A percentile compares a stretch with the other conserved stretches of the same genome.
Conservation (phyloP, 106 monocot genomes). For the Dioscorea alata region DNA sequence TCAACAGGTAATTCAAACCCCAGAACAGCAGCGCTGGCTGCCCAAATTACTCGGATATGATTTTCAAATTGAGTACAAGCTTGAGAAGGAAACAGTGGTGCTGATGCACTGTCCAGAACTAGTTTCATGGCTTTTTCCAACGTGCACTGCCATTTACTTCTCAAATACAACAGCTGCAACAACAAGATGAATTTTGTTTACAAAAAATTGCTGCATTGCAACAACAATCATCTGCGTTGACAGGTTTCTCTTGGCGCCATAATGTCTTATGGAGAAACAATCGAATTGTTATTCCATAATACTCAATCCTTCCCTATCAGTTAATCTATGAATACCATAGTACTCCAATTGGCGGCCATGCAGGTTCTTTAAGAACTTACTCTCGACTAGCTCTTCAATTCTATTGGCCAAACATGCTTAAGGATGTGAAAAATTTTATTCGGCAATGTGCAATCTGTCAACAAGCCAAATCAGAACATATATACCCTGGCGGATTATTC, state of each 20-base stretch:
- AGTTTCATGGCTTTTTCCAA: background rate
- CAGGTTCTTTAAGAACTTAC: background rate
- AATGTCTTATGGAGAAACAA: background rate
- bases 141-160: background rate
- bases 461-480: background rate
- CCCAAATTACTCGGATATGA: background rate
- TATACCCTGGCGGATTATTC: background rate
- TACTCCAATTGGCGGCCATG: background rate
- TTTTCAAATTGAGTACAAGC: background rate
- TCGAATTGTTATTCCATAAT: background rate
- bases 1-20: background rate
- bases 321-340: background rate
- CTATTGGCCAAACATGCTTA: constrained; percentile 2
- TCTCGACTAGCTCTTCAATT: background rate
- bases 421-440: background rate
- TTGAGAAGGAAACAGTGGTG: background rate
- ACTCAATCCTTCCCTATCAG: background rate
- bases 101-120: background rate
- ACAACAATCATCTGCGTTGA: background rate
- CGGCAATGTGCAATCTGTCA: constrained; percentile 2
- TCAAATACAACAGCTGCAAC: background rate
- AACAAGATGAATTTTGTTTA: background rate
- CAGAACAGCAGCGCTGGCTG: background rate
- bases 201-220: background rate
- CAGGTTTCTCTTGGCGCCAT: background rate